phyloP scores from a whole-genome alignment of 257 asterid genomes.

The Jaltomata sinuosa region DNA sequence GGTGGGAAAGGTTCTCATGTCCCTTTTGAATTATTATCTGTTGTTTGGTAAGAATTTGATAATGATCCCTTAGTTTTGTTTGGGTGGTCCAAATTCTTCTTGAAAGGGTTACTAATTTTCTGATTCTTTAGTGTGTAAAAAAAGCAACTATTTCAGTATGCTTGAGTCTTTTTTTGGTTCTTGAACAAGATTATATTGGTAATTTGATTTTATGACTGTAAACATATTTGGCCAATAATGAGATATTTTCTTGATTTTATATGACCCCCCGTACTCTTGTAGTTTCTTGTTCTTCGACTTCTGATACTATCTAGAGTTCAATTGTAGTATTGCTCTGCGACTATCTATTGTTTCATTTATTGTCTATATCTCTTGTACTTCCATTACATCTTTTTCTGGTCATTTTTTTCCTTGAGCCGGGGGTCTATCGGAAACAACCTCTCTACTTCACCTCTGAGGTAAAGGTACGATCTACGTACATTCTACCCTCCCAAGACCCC shows the following conservation, averaged over 20 bases:
- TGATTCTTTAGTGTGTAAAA: not conserved
- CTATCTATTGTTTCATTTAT: too few species aligned
- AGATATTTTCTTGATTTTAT: not conserved
- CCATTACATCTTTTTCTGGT: too few species aligned
- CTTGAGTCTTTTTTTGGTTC: not conserved
- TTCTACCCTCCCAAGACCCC: too few species aligned
- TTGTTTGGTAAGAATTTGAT: conserved; percentile 27
- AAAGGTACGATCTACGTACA: too few species aligned
- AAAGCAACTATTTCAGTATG: not conserved
- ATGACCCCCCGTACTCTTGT: too few species aligned
- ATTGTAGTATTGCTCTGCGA: too few species aligned
- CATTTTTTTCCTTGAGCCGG: too few species aligned
- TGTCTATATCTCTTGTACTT: too few species aligned
- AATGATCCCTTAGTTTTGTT: conserved; percentile 43
- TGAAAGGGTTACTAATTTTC: conserved; percentile 19
- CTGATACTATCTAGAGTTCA: too few species aligned
- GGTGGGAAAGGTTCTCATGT: not conserved
- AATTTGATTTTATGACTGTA: not conserved
- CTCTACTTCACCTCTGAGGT: too few species aligned
- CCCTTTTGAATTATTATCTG: conserved; percentile 17
- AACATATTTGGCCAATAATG: not conserved
- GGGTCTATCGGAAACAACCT: too few species aligned
- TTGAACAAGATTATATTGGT: not conserved
- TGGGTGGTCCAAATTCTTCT: conserved; percentile 34
- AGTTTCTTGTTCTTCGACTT: too few species aligned